phyloP scores from a whole-genome alignment of 2,329 filamentous ascomycete genomes.

The Colletotrichum sp. region DNA sequence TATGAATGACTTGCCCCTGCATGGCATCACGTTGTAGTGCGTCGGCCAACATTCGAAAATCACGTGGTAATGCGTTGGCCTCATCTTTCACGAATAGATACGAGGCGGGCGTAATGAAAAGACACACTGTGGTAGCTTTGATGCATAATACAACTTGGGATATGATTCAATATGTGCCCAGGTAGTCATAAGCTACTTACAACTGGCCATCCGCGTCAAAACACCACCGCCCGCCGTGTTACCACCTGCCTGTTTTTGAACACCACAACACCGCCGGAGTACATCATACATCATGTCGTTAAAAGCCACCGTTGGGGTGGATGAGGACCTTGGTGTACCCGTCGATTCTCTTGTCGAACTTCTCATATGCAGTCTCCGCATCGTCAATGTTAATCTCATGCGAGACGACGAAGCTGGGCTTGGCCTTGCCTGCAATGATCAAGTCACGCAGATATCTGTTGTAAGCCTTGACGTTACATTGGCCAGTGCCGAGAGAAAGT shows the following conservation, averaged over 20 bases:
- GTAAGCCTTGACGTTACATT: constrained; percentile 73
- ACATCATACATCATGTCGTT: neutral
- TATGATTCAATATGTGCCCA: neutral
- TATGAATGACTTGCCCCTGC: neutral
- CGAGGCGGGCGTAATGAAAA: neutral
- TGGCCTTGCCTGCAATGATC: constrained; percentile 68
- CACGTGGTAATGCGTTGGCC: neutral
- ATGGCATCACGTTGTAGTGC: neutral
- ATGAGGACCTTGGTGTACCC: constrained; percentile 73
- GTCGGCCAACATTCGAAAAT: neutral
- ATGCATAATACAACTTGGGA: neutral
- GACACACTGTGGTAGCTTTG: neutral
- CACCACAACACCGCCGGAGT: neutral
- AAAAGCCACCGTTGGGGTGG: constrained; percentile 62
- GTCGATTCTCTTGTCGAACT: constrained; percentile 70
- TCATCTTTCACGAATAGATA: neutral
- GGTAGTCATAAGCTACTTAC: neutral
- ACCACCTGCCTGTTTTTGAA: neutral
- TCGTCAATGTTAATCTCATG: constrained; percentile 69
- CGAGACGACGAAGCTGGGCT: constrained; percentile 70
- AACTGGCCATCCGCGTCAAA: neutral
- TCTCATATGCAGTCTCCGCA: constrained; percentile 64
- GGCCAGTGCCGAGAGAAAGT: constrained; percentile 63
- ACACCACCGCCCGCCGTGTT: neutral
- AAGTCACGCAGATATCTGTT: constrained; percentile 70